Base-by-base conservation (phyloP, 495 filamentous ascomycete genomes). In the Hypoxylon subgilvum region DNA sequence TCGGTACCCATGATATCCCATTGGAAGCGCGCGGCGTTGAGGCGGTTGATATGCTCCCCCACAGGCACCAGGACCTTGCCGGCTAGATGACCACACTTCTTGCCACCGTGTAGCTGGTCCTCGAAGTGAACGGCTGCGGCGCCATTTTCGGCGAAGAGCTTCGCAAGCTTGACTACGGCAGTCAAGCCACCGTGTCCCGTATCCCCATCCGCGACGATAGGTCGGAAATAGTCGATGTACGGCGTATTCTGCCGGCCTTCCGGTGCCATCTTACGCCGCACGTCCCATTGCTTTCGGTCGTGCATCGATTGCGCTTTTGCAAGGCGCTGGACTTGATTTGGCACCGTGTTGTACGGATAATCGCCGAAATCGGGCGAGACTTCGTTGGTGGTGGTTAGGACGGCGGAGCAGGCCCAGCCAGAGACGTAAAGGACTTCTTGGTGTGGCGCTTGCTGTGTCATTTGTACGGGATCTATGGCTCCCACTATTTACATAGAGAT, bases 1-100 rank as follows among this genome's bases (percentile, higher is more conserved):
- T 98, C 94, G 19, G 82, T 84, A 43, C 93, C 94, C 93, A 98
- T 96, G 32, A 96, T 79, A 65, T 98, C 94, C 94, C 94, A 98
- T 67, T 98, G 94, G 77, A 95, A 97, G 46, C 94, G 85, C 2
- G 94, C 86, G 13, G 95, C 92, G 22, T 91, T 85, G 3, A 98
- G 84, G 12, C 94, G 84, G 74, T 97, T 97, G 76, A 97, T 95
- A 74, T 98, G 94, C 65, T 98, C 94, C 59, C 90, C 87, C 31
- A 94, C 85, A 0, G 94, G 95, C 0, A 98, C 94, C 9, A 98
- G 78, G 1, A 98, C 94, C 73, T 98, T 98, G 57, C 94, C 94
- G 1, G 94, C 93, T 52, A 98, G 80, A 77, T 98, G 94, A 13
- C 94, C 94, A 69, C 94, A 98, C 74, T 97, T 98, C 81, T 98